Evolutionary conservation across 352 stramenopile species (phyloP), one percentile per base, ranked within the genome.

Genomic region (Pythium dissotocum): DNA sequence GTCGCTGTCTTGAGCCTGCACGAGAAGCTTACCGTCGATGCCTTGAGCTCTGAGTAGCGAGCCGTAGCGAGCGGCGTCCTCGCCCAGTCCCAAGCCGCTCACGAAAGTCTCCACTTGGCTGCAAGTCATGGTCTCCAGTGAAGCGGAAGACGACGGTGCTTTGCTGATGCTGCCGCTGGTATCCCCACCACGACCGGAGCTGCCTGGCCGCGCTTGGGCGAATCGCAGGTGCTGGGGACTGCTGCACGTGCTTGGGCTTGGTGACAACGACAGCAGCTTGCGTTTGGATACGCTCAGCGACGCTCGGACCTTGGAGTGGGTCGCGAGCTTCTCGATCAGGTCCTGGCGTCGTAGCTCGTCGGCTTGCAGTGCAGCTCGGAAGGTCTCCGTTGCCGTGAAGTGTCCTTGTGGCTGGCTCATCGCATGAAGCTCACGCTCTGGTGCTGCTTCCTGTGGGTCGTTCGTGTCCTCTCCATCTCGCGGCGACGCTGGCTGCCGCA

Each of bases 11-110:
- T 75, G 86, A 4, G 83, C 82, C 48, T 88, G 80, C 1, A 64
- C 49, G 13, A 93, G 67, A n/a, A 93, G 57, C 21, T 61, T 58
- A 9, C 87, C 87, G 51, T 93, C 85, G 63, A 94, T 92, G 24
- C 84, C 83, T 26, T 83, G 73, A 16, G 65, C 59, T 9, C 67
- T 67, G 12, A 94, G 77, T 24, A 75, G 63, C 16, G 70, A 69
- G 6, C 78, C 87, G 54, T 81, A 87, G 16, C 61, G 55, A 13
- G 16, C 12, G 21, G 63, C 59, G 49, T 63, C 59, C 16, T 68
- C 61, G 8, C 83, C 82, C 7, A 92, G 66, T 4, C 73, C 72
- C 21, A 91, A 67, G 4, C 71, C 71, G 30, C 85, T 75, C 32
- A 92, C 33, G 40, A 92, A 90, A 4, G 26, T 49, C 53, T 83